Evolutionary conservation across 768 basidiomycete species (phyloP).

Genomic region (Mycena kentingensis): DNA sequence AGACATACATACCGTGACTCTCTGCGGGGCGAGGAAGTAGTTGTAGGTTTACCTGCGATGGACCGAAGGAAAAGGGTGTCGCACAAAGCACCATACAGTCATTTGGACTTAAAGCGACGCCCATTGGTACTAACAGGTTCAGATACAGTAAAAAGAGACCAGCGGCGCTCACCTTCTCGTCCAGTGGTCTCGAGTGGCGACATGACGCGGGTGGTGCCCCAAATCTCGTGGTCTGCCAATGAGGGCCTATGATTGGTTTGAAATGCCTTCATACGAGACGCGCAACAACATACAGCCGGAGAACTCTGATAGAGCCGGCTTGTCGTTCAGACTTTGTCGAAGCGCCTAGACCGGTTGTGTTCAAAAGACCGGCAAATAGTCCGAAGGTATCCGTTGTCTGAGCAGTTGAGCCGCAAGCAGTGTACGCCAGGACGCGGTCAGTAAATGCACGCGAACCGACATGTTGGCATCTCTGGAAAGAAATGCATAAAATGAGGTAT

Average conservation of each 20-base stretch:
- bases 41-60: constrained; percentile 44
- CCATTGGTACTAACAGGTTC: constrained; percentile 54
- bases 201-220: constrained; percentile 51
- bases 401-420: constrained; percentile 38
- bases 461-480: constrained; percentile 34
- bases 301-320: constrained; percentile 50
- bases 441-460: constrained; percentile 43
- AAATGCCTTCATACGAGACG: not conserved
- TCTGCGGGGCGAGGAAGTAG: constrained; percentile 40
- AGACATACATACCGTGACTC: constrained; percentile 16
- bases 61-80: constrained; percentile 46
- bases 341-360: constrained; percentile 43
- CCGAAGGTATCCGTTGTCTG: constrained; percentile 33
- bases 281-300: constrained; percentile 52
- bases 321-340: constrained; percentile 38
- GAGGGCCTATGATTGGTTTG: constrained; percentile 46
- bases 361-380: constrained; percentile 51
- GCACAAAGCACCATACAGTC: constrained; percentile 56
- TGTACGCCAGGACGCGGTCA: constrained; percentile 48
- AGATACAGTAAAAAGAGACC: not conserved
- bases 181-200: constrained; percentile 44
- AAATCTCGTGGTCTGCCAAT: constrained; percentile 50
- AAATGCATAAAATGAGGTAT: constrained; percentile 1
- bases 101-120: constrained; percentile 57
- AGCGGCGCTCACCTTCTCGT: constrained; percentile 48